A percentile compares a stretch with the other conserved stretches of the same genome.
Conservation (phyloP, 2,329 filamentous ascomycete genomes). For the Botrytis byssoidea region DNA sequence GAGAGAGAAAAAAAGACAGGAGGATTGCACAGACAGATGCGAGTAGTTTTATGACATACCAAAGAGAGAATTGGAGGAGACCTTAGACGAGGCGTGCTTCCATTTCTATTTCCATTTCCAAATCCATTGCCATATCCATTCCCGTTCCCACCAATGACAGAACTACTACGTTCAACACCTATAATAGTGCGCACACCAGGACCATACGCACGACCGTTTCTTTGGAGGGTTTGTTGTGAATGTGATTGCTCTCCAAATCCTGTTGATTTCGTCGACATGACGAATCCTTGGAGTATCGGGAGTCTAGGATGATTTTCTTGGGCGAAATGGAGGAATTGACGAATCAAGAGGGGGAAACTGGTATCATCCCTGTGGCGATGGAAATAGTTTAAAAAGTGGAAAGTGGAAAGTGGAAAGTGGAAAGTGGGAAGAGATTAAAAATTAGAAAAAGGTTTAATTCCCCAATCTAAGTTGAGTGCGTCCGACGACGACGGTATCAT, state of each 20-base stretch:
- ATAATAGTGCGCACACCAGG: not conserved
- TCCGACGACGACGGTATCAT: not conserved
- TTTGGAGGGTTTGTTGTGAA: slow-evolving; percentile 3
- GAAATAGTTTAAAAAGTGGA: not conserved
- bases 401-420: not conserved
- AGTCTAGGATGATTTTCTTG: not conserved
- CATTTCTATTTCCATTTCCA: not conserved
- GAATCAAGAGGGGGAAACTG: not conserved
- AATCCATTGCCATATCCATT: not conserved
- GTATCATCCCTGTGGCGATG: not conserved
- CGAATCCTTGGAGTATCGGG: not conserved
- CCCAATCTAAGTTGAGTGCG: not conserved
- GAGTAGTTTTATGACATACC: slow-evolving; percentile 16
- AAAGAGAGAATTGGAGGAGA: slow-evolving; percentile 17
- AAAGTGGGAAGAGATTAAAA: not conserved
- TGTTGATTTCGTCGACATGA: slow-evolving; percentile 5
- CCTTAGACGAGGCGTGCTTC: slow-evolving; percentile 2
- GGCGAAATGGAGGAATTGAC: not conserved
- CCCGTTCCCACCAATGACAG: not conserved
- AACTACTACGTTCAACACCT: not conserved
- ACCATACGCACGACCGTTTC: not conserved
- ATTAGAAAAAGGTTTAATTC: not conserved
- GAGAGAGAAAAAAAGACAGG: not conserved
- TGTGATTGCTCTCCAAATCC: not conserved
- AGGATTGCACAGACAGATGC: not conserved